Percentiles rank a stretch among this genome's conserved stretches.
Evolutionary conservation across 805 yeast species (phyloP).

Genomic region (Hanseniaspora valbyensis): DNA sequence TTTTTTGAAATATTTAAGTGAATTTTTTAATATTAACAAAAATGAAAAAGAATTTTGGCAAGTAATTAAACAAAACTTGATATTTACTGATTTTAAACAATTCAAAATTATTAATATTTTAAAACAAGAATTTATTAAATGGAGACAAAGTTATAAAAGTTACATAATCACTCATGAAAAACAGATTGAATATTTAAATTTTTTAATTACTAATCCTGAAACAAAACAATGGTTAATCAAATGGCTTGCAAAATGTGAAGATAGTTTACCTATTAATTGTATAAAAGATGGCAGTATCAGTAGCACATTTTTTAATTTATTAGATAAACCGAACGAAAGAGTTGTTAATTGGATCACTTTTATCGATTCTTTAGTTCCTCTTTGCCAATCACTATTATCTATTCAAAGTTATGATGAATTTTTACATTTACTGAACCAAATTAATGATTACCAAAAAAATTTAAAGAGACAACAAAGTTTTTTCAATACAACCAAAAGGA

Average conservation of each 20-base stretch:
- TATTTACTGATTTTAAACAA: slow-evolving; percentile 3
- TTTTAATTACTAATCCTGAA: slow-evolving; percentile 18
- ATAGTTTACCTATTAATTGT: neutral
- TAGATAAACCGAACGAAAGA: slow-evolving; percentile 29
- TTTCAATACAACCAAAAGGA: neutral
- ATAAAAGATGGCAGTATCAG: slow-evolving; percentile 23
- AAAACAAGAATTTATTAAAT: slow-evolving; percentile 27
- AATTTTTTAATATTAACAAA: slow-evolving; percentile 4
- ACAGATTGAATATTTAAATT: slow-evolving; percentile 25
- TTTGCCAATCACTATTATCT: neutral
- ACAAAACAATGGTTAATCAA: slow-evolving; percentile 20
- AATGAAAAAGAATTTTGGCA: slow-evolving; percentile 8
- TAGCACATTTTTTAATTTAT: slow-evolving; percentile 25
- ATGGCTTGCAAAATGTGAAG: slow-evolving; percentile 30
- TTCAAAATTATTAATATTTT: slow-evolving; percentile 27
- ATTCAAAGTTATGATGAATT: neutral
- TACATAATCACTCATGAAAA: slow-evolving; percentile 27
- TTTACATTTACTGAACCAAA: neutral
- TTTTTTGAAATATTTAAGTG: slow-evolving; percentile 4
- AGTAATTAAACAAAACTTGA: slow-evolving; percentile 17
- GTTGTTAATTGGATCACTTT: slow-evolving; percentile 22
- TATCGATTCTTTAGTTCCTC: slow-evolving; percentile 14
- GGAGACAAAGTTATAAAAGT: slow-evolving; percentile 28
- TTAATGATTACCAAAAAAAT: neutral
- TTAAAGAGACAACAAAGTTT: neutral